Evolutionary conservation across 164 flowering plant genomes (phyloP).

Genomic region (Warburgia ugandensis): DNA sequence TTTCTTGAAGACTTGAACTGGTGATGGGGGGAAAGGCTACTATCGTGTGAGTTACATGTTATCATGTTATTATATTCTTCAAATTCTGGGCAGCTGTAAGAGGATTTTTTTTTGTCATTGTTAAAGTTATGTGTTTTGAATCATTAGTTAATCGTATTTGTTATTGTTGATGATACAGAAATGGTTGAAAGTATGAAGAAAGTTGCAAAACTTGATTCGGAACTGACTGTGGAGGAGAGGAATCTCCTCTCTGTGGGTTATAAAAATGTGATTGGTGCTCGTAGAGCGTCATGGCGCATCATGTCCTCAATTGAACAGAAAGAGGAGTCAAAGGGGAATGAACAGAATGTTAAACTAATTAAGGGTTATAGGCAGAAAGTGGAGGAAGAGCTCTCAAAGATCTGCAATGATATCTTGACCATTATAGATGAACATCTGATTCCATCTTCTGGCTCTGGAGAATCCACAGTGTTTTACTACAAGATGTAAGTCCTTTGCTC

Average conservation of each 20-base stretch:
- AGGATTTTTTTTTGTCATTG: not conserved
- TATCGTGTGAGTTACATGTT: too few relatives aligned
- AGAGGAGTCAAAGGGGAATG: slow-evolving; percentile 20
- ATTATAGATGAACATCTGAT: slow-evolving; percentile 21
- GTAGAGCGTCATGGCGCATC: slow-evolving; percentile 24
- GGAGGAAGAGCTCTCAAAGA: slow-evolving; percentile 19
- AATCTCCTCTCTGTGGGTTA: slow-evolving; percentile 25
- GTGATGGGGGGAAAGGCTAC: too few relatives aligned
- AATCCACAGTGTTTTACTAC: slow-evolving; percentile 19
- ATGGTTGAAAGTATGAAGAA: slow-evolving; percentile 22
- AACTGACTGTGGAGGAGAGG: slow-evolving; percentile 22
- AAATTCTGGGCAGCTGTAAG: not conserved
- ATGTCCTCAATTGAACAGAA: slow-evolving; percentile 24
- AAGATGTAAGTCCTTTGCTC: slow-evolving; percentile 15
- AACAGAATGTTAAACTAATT: slow-evolving; percentile 18
- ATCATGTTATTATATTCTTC: too few relatives aligned
- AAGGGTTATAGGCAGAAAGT: slow-evolving; percentile 22
- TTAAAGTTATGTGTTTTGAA: not conserved
- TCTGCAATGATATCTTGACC: slow-evolving; percentile 19
- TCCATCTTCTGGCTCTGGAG: slow-evolving; percentile 17
- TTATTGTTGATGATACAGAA: slow-evolving; percentile 9
- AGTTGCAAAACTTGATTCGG: slow-evolving; percentile 21
- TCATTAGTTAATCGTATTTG: not conserved
- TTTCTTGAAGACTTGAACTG: too few relatives aligned
- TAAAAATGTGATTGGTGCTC: slow-evolving; percentile 23